These are phyloP conservation scores for Xylaria multiplex DNA, from an alignment of 2,329 filamentous ascomycete genomes.

Conservation along the genomic window DNA sequence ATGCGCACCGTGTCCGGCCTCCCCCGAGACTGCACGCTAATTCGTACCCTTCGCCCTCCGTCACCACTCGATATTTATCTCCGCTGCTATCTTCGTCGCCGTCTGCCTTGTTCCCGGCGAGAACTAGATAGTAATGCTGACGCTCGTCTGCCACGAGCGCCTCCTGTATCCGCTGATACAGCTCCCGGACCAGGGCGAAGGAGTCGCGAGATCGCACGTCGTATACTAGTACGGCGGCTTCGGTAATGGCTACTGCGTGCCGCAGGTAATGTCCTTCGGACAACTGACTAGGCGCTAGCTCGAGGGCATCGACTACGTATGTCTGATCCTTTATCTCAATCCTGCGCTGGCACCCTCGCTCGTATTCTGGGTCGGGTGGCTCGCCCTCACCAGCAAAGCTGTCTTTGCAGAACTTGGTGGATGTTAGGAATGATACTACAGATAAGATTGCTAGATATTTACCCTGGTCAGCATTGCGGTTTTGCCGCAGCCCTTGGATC, in stretches of 20 bases:
- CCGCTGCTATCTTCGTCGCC: constrained; percentile 39
- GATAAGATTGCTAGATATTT: constrained; percentile 17
- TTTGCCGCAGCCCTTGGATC: constrained; percentile 54
- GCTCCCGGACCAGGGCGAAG: constrained; percentile 34
- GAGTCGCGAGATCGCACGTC: constrained; percentile 45
- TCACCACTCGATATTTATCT: constrained; percentile 44
- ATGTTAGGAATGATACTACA: constrained; percentile 16
- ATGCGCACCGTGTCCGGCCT: constrained; percentile 39
- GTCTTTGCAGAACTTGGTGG: constrained; percentile 49
- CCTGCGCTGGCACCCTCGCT: constrained; percentile 50
- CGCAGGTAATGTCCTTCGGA: constrained; percentile 49
- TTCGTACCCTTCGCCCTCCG: constrained; percentile 49
- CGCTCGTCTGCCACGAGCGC: constrained; percentile 39
- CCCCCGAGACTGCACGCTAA: constrained; percentile 38
- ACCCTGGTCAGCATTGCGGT: constrained; percentile 54
- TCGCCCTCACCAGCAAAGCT: constrained; percentile 44
- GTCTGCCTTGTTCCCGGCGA: constrained; percentile 53
- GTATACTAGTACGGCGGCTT: constrained; percentile 51
- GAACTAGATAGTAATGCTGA: constrained; percentile 30
- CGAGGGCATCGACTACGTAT: constrained; percentile 53
- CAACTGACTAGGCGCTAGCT: constrained; percentile 51
- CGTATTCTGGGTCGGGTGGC: constrained; percentile 42
- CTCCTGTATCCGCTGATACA: constrained; percentile 42
- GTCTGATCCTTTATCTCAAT: constrained; percentile 47
- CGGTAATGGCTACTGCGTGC: constrained; percentile 54